Percentiles rank a stretch among this genome's conserved stretches.
These are phyloP conservation scores for Thozetella sp. DNA, from an alignment of 495 filamentous ascomycete genomes.

Conservation along the genomic window DNA sequence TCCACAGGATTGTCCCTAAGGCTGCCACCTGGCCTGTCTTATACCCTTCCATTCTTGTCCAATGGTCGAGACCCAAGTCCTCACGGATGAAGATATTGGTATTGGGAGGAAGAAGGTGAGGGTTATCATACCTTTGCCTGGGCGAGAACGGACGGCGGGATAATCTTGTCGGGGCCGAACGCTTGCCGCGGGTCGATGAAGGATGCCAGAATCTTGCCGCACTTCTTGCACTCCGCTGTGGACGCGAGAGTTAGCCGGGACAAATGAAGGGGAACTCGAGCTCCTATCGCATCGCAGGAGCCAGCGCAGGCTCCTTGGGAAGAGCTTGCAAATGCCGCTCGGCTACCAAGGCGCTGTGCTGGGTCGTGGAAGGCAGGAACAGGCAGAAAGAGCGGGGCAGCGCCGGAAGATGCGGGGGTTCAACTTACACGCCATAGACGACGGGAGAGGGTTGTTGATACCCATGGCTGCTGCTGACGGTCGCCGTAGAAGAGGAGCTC, in stretches of 20 bases:
- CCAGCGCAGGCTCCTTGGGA: no score
- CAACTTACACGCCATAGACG: slow-evolving; percentile 59
- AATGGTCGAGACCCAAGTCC: no score
- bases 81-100: no score
- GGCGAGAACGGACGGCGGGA: slow-evolving; percentile 87
- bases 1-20: no score
- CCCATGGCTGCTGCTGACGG: slow-evolving; percentile 46
- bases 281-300: no score
- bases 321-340: slow-evolving; percentile 6
- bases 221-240: slow-evolving; percentile 85
- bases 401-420: slow-evolving; percentile 16
- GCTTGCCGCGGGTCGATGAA: slow-evolving; percentile 94
- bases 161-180: slow-evolving; percentile 96
- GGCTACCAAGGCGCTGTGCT: background rate
- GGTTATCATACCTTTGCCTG: slow-evolving; percentile 76
- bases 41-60: no score
- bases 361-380: background rate
- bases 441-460: slow-evolving; percentile 60
- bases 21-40: no score
- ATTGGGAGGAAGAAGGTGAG: background rate
- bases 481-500: no score
- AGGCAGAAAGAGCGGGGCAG: background rate
- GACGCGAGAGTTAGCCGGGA: slow-evolving; percentile 1
- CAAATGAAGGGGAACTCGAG: background rate
- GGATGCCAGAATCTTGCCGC: slow-evolving; percentile 88